phyloP scores from a whole-genome alignment of 345 rosid species.

The Acer campestre region DNA sequence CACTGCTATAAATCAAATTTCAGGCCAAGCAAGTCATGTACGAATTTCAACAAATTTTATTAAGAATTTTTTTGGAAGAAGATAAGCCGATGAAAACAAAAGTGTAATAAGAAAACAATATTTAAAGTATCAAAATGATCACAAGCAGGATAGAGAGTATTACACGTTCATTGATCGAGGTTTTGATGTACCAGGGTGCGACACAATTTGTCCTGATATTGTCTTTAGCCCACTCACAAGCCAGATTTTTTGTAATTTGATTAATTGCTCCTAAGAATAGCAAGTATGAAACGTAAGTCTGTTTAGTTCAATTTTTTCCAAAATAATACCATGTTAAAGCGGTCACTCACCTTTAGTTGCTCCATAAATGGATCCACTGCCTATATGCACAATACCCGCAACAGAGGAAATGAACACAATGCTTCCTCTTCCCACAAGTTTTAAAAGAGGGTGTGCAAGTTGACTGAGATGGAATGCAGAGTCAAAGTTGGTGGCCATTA shows the following conservation, averaged over 20 bases:
- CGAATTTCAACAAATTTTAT: constrained; percentile 1
- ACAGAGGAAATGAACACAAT: constrained; percentile 91
- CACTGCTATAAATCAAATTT: not conserved
- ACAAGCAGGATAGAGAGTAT: constrained; percentile 11
- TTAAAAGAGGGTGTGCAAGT: constrained; percentile 80
- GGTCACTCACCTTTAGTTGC: constrained; percentile 63
- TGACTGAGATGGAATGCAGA: constrained; percentile 79
- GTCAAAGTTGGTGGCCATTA: constrained; percentile 75
- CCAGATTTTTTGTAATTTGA: constrained; percentile 78
- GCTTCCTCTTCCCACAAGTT: constrained; percentile 77
- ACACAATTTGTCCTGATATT: constrained; percentile 78
- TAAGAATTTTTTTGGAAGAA: not conserved
- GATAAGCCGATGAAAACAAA: not conserved
- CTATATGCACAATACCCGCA: constrained; percentile 46
- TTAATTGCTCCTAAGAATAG: constrained; percentile 66
- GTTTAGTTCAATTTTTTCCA: not conserved
- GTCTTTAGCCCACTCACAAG: constrained; percentile 96
- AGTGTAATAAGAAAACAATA: not conserved
- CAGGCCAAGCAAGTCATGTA: not conserved
- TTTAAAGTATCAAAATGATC: too few relatives aligned
- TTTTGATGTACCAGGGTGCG: constrained; percentile 86
- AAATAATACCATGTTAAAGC: not conserved
- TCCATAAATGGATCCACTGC: constrained; percentile 69
- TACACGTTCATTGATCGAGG: constrained; percentile 76
- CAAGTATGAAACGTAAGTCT: not conserved